A percentile compares a stretch with the other conserved stretches of the same genome.
These are phyloP conservation scores for Arbutus unedo DNA, from an alignment of 148 eudicot species.

Conservation along the genomic window DNA sequence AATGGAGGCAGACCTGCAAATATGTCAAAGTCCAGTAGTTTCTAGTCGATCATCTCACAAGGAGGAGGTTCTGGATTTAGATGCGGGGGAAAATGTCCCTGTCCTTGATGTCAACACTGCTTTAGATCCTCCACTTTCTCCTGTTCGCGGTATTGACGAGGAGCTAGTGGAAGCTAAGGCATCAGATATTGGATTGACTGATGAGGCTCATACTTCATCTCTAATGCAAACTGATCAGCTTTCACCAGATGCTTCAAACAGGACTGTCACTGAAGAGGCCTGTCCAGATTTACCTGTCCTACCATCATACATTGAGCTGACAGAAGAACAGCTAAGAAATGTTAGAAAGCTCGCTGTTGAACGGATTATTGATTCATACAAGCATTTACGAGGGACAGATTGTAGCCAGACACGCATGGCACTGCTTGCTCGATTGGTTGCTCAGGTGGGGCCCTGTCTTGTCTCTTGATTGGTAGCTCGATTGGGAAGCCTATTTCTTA, in stretches of 20 bases:
- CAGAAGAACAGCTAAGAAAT: constrained; percentile 49
- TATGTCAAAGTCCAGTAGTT: constrained; percentile 19
- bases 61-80: constrained; percentile 48
- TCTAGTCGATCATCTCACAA: constrained; percentile 29
- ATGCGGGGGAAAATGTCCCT: constrained; percentile 30
- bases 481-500: constrained; percentile 18
- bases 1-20: constrained; percentile 30
- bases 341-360: constrained; percentile 56
- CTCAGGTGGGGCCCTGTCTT: constrained; percentile 63
- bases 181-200: constrained; percentile 30
- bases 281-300: constrained; percentile 58
- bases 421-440: constrained; percentile 78
- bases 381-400: constrained; percentile 44
- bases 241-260: constrained; percentile 47
- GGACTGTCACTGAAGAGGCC: constrained; percentile 46
- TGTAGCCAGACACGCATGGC: constrained; percentile 58
- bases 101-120: constrained; percentile 31
- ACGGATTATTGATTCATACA: constrained; percentile 55
- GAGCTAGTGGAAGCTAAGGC: constrained; percentile 26
- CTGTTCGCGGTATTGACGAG: constrained; percentile 39
- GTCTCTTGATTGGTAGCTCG: constrained; percentile 24
- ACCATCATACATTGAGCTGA: constrained; percentile 58
- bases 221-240: constrained; percentile 51
- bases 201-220: constrained; percentile 36
- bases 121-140: constrained; percentile 31